A percentile compares a stretch with the other conserved stretches of the same genome.
Evolutionary conservation across 805 yeast species (phyloP).

Genomic region (Sugiyamaella lignohabitans): DNA sequence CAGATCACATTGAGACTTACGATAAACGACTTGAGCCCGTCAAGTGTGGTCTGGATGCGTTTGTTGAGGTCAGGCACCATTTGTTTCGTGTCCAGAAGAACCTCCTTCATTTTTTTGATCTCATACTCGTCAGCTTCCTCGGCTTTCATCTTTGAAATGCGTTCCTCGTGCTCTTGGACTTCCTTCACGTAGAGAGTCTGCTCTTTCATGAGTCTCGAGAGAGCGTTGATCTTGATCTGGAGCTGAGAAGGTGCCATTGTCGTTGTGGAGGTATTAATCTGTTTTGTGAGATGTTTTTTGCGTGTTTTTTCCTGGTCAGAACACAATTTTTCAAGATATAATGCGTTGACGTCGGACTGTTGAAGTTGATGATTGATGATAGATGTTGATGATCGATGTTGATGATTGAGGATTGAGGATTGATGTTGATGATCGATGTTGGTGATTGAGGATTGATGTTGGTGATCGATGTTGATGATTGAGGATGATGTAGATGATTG

Average conservation of each 20-base stretch:
- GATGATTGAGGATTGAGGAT: too few relatives aligned
- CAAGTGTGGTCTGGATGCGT: slow-evolving; percentile 37
- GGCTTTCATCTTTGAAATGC: slow-evolving; percentile 42
- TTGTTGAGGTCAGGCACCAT: slow-evolving; percentile 44
- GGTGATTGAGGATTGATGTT: neutral
- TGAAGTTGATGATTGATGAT: too few relatives aligned
- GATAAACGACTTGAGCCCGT: slow-evolving; percentile 37
- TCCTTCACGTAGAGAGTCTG: slow-evolving; percentile 55
- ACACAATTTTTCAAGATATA: too few relatives aligned
- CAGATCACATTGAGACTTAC: slow-evolving; percentile 14
- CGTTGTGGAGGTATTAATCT: neutral
- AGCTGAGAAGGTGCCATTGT: slow-evolving; percentile 51
- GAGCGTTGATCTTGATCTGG: slow-evolving; percentile 65
- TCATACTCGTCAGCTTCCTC: slow-evolving; percentile 57
- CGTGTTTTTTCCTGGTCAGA: too few relatives aligned
- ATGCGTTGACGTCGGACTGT: too few relatives aligned
- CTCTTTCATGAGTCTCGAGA: slow-evolving; percentile 64
- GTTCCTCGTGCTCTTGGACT: slow-evolving; percentile 44
- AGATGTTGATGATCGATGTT: too few relatives aligned
- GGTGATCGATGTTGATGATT: neutral
- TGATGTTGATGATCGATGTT: too few relatives aligned
- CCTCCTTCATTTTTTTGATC: slow-evolving; percentile 47
- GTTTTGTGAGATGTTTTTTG: neutral
- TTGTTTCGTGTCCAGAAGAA: slow-evolving; percentile 48
- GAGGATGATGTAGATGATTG: neutral